Evolutionary conservation across 2,329 filamentous ascomycete species (phyloP), one percentile per base, ranked within the genome.

Genomic region (Fusarium sp.): DNA sequence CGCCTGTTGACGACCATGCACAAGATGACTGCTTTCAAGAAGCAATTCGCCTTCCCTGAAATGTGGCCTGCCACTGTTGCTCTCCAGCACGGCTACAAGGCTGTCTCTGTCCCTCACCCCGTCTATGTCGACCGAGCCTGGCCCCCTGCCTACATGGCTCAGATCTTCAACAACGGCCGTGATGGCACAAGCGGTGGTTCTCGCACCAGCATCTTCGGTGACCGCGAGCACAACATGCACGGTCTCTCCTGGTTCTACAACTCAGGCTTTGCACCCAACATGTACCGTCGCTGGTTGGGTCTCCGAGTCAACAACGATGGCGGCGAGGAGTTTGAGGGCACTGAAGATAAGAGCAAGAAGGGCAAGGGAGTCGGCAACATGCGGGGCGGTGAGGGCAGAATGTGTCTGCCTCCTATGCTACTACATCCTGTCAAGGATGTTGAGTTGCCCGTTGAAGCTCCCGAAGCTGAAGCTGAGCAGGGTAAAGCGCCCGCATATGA

Each of bases 161-260:
- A 87, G 37, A 89, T 93, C 3, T 92, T 95, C 81, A 98, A 98
- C 79, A 91, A 87, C 24, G 93, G 92, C 22, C 86, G 86, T 34
- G 92, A 93, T 76, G 92, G 92, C 16, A 89, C 91, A 0, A 88
- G 88, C 2, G 92, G 93, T n/a, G 93, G 92, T 29, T 84, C 91
- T 7, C 84, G 90, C 24, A 91, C 90, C 4, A 91, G 90, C 14
- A 86, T 95, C 20, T 95, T 93, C 76, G 93, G 92, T 40, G 92
- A 96, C 72, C 86, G 93, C 20, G 94, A 98, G 81, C 93, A 96
- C 80, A 97, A 98, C 79, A 91, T 98, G 77, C 85, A 87, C 57
- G 94, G 94, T 2, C 89, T 94, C 75, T 94, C 91, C 22, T 98
- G 94, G 94, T 98, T 96, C 80, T 98, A 97, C 80, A 93, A 94